phyloP scores from a whole-genome alignment of 345 rosid genomes.

The Syzygium aqueum region DNA sequence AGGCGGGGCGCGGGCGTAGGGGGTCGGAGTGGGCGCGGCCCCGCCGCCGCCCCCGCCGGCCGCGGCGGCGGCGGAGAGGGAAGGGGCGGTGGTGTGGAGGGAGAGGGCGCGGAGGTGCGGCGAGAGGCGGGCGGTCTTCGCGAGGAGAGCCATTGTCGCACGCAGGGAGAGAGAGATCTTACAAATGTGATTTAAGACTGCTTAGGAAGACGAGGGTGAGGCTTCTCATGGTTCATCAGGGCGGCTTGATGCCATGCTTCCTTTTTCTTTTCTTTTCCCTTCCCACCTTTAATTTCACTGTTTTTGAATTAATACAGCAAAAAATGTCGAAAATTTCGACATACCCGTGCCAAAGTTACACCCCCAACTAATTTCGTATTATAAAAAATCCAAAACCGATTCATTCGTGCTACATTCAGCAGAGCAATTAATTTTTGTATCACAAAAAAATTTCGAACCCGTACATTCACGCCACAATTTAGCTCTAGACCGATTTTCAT shows the following conservation, averaged over 20 bases:
- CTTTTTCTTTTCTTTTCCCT: background rate
- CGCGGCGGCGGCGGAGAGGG: conserved; percentile 18
- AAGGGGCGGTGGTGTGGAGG: conserved; percentile 15
- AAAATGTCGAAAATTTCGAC: background rate
- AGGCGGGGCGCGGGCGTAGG: conserved; percentile 44
- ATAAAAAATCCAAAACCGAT: no score
- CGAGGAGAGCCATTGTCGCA: conserved; percentile 53
- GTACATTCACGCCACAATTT: no score
- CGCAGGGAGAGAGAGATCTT: background rate
- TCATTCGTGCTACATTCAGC: no score
- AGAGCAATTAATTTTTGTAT: no score
- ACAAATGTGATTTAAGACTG: background rate
- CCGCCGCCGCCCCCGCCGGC: conserved; percentile 59
- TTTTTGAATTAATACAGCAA: fast-evolving
- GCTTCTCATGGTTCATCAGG: background rate
- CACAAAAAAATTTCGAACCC: no score
- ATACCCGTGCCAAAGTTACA: no score
- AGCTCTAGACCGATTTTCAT: background rate
- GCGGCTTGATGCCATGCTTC: background rate
- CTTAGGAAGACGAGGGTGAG: background rate
- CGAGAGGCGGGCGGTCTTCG: conserved; percentile 23
- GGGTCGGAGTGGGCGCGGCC: conserved; percentile 54
- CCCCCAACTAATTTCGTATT: no score
- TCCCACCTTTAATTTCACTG: background rate
- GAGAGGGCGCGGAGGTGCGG: conserved; percentile 37